These are phyloP conservation scores for Phaeolepiota aurea DNA, from an alignment of 768 basidiomycete species.

Conservation along the genomic window DNA sequence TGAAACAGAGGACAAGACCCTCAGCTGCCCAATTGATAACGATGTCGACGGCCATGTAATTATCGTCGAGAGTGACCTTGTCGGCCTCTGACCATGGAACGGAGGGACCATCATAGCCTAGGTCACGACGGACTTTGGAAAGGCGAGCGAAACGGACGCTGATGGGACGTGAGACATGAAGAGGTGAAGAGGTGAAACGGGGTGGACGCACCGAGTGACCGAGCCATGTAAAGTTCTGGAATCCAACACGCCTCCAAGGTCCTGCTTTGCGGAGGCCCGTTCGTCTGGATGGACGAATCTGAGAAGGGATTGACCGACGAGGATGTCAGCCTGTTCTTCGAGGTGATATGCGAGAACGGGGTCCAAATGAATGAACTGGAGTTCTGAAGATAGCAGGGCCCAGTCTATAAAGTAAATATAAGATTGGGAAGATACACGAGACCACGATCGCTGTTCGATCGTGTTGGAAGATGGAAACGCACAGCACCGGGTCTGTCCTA, in stretches of 20 bases:
- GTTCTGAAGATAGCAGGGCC: constrained; percentile 68
- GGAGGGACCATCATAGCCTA: constrained; percentile 57
- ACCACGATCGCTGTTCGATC: constrained; percentile 33
- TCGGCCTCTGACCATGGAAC: constrained; percentile 56
- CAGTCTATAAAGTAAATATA: constrained; percentile 48
- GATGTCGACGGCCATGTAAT: constrained; percentile 84
- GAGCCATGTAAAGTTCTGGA: constrained; percentile 75
- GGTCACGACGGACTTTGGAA: constrained; percentile 58
- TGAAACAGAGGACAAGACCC: constrained; percentile 81
- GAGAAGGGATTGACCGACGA: constrained; percentile 66
- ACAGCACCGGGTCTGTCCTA: constrained; percentile 76
- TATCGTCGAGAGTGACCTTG: constrained; percentile 56
- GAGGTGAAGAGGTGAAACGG: constrained; percentile 7
- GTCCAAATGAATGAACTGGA: constrained; percentile 78
- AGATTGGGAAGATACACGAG: constrained; percentile 11
- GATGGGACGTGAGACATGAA: constrained; percentile 10
- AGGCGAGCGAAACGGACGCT: constrained; percentile 79
- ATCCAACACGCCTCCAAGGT: constrained; percentile 67
- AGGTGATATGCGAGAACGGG: constrained; percentile 72
- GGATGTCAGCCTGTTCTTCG: constrained; percentile 54
- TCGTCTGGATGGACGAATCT: constrained; percentile 84
- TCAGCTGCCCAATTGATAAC: constrained; percentile 88
- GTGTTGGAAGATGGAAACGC: constrained; percentile 36
- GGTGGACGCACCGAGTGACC: constrained; percentile 54
- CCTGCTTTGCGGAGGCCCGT: constrained; percentile 61